Conservation (phyloP, 208 protist genomes). For the Herpetomonas tarakana region DNA sequence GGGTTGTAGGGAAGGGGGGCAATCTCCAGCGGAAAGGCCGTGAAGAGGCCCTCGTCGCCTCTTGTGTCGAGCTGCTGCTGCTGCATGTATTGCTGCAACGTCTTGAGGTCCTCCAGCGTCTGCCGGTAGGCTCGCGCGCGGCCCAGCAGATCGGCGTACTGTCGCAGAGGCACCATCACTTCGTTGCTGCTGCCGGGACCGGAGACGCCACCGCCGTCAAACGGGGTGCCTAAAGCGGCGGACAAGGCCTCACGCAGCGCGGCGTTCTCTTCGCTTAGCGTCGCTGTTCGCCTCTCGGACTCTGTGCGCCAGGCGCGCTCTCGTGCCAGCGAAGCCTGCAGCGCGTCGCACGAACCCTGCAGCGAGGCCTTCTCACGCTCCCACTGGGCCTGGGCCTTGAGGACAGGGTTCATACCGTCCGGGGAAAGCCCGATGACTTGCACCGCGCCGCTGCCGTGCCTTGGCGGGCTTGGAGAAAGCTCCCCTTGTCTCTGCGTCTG, state of each 20-base stretch:
- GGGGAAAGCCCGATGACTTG: not conserved
- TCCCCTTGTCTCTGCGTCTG: no score
- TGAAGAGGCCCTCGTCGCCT: not conserved
- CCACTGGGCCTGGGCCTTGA: slow-evolving; percentile 11
- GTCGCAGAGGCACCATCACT: slow-evolving; percentile 3
- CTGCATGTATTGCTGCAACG: slow-evolving; percentile 17
- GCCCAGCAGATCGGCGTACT: slow-evolving; percentile 17
- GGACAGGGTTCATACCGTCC: not conserved
- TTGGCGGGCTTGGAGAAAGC: no score
- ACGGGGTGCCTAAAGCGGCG: slow-evolving; percentile 2
- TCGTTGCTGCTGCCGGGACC: not conserved
- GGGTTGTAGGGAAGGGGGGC: slow-evolving; percentile 19
- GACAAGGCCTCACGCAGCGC: slow-evolving; percentile 19
- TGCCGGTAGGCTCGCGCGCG: slow-evolving; percentile 10
- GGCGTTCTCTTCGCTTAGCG: slow-evolving; percentile 4
- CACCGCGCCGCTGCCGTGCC: no score
- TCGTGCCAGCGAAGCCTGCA: slow-evolving; percentile 19
- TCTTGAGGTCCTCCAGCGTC: slow-evolving; percentile 20
- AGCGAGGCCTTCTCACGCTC: slow-evolving; percentile 13
- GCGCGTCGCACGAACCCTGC: slow-evolving; percentile 7
- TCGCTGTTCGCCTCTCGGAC: slow-evolving; percentile 15
- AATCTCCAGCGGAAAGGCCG: slow-evolving; percentile 6
- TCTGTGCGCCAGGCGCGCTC: slow-evolving; percentile 18
- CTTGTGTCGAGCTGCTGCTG: not conserved
- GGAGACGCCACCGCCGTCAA: not conserved